Base-by-base conservation (phyloP, 306 rosid genomes). In the Prunus davidiana region DNA sequence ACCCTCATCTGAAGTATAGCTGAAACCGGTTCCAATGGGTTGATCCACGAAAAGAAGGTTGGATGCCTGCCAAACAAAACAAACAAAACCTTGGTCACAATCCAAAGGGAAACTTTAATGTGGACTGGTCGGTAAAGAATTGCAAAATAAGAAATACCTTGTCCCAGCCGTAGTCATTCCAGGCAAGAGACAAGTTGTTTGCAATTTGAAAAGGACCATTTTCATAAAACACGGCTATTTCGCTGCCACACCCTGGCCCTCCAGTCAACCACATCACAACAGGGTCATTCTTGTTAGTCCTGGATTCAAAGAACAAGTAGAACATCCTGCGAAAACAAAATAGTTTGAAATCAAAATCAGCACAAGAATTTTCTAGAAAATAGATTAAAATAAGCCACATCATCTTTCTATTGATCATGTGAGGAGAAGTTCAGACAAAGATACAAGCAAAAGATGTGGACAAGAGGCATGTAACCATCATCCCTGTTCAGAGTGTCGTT, bases 211-310 rank as follows among this genome's bases (percentile, higher is more conserved):
- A 95, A 75, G 99, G 97, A 82, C 99, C 99, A 62, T 95, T 92
- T 85, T 95, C 99, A 56, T 88, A 89, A 66, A 95, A 95, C 88
- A 95, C 57, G 77, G 97, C 97, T 32, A 92, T 77, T 77, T 90
- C 97, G 84, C 99, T 89, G 79, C 99, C 84, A n/a, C 97, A 95
- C 14, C 99, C 97, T 76, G 97, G 99, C 30, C 97, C 99, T 82
- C 97, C 99, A 4, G 92, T 89, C 72, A 95, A 71, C 98, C 98
- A 94, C 64, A 94, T 90, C 28, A 94, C 96, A 32, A 94, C 78
- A 0, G 97, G 96, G 55, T 91, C 96, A 63, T 77, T 74, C 76
- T 75, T 85, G 18, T 58, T 90, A 58, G 5, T 87, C 71, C 98
- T 56, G n/a, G 97, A 91, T 83, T 94, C 98, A 41, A 94, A 94